These are phyloP conservation scores for Cyclospora cayetanensis DNA, from an alignment of 169 alveolate genomes.

Conservation along the genomic window DNA sequence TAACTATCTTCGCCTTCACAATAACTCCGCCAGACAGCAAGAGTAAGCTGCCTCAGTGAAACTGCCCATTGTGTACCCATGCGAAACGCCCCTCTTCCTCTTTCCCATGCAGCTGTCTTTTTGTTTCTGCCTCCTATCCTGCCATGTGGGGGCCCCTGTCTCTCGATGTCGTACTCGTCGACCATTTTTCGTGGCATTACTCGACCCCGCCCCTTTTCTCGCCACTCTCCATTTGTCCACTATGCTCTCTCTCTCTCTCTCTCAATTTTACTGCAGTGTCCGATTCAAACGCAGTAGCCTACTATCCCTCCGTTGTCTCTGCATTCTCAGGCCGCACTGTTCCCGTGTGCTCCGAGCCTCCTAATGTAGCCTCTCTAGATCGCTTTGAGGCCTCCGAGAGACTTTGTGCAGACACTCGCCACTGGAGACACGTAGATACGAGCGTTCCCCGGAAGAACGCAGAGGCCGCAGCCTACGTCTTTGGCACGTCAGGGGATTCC, in stretches of 20 bases:
- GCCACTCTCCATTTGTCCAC: background rate
- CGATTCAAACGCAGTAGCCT: background rate
- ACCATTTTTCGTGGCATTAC: background rate
- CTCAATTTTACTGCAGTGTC: background rate
- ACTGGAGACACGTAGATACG: conserved; percentile 35
- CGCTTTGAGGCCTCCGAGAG: conserved; percentile 59
- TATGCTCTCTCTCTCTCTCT: background rate
- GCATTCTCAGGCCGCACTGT: background rate
- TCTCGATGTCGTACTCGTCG: background rate
- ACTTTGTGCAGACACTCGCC: conserved; percentile 56
- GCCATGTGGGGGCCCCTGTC: background rate
- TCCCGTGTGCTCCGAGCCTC: background rate
- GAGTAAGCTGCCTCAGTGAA: background rate
- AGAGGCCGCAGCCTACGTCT: background rate
- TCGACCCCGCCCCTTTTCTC: background rate
- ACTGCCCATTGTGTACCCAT: too few relatives aligned
- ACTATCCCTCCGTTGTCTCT: background rate
- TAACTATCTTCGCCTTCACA: conserved; percentile 45
- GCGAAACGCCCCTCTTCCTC: too few relatives aligned
- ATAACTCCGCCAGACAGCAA: conserved; percentile 7
- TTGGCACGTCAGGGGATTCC: too few relatives aligned
- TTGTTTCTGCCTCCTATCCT: background rate
- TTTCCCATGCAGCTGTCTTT: background rate
- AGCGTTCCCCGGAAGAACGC: conserved; percentile 18
- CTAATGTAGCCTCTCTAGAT: conserved; percentile 21